Evolutionary conservation across 164 flowering plant genomes (phyloP), one percentile per base, ranked within the genome.

Genomic region (Piper betle): DNA sequence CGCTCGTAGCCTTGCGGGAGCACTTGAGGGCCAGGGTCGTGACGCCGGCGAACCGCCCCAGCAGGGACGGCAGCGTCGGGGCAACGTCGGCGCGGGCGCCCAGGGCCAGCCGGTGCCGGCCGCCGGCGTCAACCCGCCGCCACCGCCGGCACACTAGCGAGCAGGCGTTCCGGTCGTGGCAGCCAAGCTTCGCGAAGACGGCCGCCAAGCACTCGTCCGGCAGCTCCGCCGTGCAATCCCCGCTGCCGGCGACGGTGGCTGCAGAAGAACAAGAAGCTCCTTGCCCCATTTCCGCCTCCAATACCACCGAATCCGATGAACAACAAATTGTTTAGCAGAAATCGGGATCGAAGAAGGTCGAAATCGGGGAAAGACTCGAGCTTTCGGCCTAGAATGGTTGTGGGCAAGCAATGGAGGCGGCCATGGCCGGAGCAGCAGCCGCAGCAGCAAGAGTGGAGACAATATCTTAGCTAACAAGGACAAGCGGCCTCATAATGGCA

Each of bases 141-240:
- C 75, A 72, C 13, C 75, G 40, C 10, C 37, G 46, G 64, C 75
- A 72, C 3, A 65, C 75, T 5, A 72, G 62, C 8, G 76, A 73
- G 57, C 72, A 73, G 25, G 60, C 19, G 60, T 73, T 69, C 43
- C 76, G 41, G 39, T 73, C 76, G 18, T 48, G 52, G 58, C 42
- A 62, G 6, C 62, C 57, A 39, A 73, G 68, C 55, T 59, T 62
- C 15, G 60, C 58, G 52, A 73, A 69, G 3, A 69, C 60, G 13
- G 40, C 20, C 6, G 63, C 65, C 55, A 73, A 52, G 68, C 76
- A 73, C 54, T 73, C 76, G 18, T 73, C 76, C 6, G 76, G 76
- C n/a, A 73, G 16, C 8, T 40, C 6, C 6, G 62, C 17, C 1
- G 72, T 72, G 5, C 62, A 52, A 62, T 72, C 72, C 16, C 11